phyloP scores from a whole-genome alignment of 495 filamentous ascomycete species.

The Lophiotrema nucula region DNA sequence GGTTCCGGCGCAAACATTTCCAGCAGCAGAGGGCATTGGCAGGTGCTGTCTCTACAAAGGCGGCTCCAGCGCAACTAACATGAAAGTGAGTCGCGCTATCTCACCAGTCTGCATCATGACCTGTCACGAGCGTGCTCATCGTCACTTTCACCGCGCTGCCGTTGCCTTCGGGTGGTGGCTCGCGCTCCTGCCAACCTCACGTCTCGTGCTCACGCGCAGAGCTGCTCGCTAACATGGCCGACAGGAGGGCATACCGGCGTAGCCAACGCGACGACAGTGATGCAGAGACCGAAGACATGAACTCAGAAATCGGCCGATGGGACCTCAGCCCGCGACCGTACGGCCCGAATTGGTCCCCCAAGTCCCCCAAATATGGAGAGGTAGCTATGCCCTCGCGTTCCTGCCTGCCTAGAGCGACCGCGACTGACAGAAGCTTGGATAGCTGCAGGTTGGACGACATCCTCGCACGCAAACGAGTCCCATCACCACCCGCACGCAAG shows the following conservation, averaged over 20 bases:
- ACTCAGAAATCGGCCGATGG: conserved; percentile 32
- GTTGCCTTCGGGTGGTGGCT: not conserved
- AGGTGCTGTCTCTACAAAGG: not conserved
- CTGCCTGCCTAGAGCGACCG: not conserved
- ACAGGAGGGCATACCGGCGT: conserved; percentile 9
- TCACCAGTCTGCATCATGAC: conserved; percentile 2
- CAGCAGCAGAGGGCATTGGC: not conserved
- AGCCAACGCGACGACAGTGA: conserved; percentile 25
- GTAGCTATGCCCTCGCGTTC: conserved; percentile 3
- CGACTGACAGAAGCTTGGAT: not conserved
- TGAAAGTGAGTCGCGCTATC: conserved; percentile 33
- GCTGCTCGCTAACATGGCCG: conserved; percentile 34
- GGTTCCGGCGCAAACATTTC: not conserved
- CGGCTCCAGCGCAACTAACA: conserved; percentile 12
- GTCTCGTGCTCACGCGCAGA: not conserved
- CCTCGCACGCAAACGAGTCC: conserved; percentile 29
- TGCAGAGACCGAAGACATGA: conserved; percentile 34
- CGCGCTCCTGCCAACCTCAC: not conserved
- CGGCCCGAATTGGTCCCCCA: conserved; percentile 18
- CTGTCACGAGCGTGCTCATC: conserved; percentile 14
- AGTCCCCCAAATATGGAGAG: conserved; percentile 18
- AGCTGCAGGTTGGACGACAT: conserved; percentile 2
- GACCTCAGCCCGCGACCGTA: conserved; percentile 25
- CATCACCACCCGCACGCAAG: conserved; percentile 25
- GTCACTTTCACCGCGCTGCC: not conserved